phyloP scores from a whole-genome alignment of 129 eudicot genomes.

The Glebionis coronaria region DNA sequence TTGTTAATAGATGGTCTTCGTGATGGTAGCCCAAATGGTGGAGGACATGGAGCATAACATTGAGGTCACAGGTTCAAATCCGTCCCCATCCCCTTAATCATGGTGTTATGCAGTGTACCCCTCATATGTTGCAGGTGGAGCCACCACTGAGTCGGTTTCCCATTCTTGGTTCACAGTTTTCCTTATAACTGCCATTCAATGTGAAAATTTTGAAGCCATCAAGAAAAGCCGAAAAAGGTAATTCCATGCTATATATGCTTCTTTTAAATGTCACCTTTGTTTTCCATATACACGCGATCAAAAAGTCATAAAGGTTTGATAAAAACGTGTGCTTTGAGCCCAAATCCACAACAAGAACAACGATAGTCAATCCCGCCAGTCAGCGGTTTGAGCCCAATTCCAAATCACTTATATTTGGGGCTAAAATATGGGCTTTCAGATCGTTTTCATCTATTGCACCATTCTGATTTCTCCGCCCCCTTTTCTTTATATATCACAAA shows the following conservation, averaged over 20 bases:
- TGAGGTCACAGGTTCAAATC: too few species aligned
- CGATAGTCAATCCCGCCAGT: too few species aligned
- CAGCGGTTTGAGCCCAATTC: too few species aligned
- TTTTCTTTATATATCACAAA: neutral
- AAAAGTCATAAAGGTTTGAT: neutral
- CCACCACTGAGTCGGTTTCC: neutral
- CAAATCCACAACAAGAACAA: too few species aligned
- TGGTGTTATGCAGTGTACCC: too few species aligned
- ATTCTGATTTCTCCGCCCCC: neutral
- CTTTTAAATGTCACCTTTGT: neutral
- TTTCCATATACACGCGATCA: neutral
- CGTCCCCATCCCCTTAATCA: too few species aligned
- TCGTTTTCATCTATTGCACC: neutral
- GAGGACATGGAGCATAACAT: too few species aligned
- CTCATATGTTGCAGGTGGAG: too few species aligned
- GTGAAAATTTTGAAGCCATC: neutral
- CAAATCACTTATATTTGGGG: neutral
- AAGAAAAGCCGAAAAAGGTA: neutral
- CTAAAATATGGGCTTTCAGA: neutral
- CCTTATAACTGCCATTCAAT: neutral
- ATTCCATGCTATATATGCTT: neutral
- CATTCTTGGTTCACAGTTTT: neutral
- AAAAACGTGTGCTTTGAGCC: neutral
- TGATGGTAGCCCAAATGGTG: too few species aligned
- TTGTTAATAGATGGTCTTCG: neutral